Conservation (phyloP, 1,139 yeast species). For the Sugiyamaella xylanicola region DNA sequence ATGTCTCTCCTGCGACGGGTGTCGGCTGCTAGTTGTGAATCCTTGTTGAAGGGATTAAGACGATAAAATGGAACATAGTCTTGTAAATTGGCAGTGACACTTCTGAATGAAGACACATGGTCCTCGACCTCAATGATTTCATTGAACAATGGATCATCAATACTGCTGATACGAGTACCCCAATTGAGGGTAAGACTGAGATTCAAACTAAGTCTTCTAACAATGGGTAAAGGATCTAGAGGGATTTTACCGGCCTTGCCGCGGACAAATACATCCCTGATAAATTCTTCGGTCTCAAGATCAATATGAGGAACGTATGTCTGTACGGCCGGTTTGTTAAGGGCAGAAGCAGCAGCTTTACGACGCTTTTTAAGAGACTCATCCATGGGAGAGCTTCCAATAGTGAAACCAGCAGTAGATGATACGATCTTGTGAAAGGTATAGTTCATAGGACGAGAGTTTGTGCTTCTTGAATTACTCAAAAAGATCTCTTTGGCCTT, state of each 20-base stretch:
- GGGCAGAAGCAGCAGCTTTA: constrained; percentile 54
- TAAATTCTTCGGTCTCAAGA: constrained; percentile 43
- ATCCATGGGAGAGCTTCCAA: constrained; percentile 75
- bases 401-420: constrained; percentile 55
- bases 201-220: constrained; percentile 56
- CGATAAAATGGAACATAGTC: constrained; percentile 63
- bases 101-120: constrained; percentile 59
- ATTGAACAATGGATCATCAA: constrained; percentile 48
- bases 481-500: constrained; percentile 58
- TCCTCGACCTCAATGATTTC: constrained; percentile 68
- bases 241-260: constrained; percentile 37
- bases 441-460: constrained; percentile 65
- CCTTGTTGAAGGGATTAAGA: constrained; percentile 35
- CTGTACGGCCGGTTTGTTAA: constrained; percentile 46
- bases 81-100: constrained; percentile 62
- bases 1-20: constrained; percentile 53
- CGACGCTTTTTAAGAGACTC: constrained; percentile 54
- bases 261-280: constrained; percentile 24
- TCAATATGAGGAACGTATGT: constrained; percentile 48
- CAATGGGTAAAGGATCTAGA: constrained; percentile 47
- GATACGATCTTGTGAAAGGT: constrained; percentile 71
- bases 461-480: constrained; percentile 53
- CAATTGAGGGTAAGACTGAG: constrained; percentile 60
- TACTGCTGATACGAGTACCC: constrained; percentile 56
- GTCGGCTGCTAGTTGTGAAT: constrained; percentile 46